These are phyloP conservation scores for Cynanchum wilfordii DNA, from an alignment of 257 asterid genomes.

Conservation along the genomic window DNA sequence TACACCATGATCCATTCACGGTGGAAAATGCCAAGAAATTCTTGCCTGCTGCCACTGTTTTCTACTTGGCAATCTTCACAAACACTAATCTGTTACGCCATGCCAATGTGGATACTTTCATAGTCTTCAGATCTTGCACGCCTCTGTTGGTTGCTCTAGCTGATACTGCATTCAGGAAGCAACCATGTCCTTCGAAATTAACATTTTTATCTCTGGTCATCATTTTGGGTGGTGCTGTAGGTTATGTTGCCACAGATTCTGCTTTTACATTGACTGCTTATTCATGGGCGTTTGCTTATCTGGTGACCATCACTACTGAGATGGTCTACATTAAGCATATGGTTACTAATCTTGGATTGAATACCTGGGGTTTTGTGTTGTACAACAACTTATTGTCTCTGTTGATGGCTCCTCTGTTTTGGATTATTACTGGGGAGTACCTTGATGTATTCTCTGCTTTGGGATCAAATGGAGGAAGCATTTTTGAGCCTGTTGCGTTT, in stretches of 20 bases:
- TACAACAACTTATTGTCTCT: constrained; percentile 81
- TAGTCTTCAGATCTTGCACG: constrained; percentile 78
- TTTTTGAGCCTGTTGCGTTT: constrained; percentile 56
- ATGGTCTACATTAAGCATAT: constrained; percentile 98
- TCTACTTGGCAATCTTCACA: constrained; percentile 82
- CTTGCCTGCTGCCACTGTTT: constrained; percentile 86
- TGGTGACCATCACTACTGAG: constrained; percentile 91
- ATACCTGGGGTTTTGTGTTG: constrained; percentile 91
- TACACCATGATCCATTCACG: constrained; percentile 76
- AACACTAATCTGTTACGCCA: constrained; percentile 90
- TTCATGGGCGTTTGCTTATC: constrained; percentile 90
- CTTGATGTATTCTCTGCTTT: constrained; percentile 56
- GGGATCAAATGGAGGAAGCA: constrained; percentile 39
- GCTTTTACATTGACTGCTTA: constrained; percentile 82
- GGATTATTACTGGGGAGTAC: constrained; percentile 88
- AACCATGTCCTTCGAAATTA: constrained; percentile 75
- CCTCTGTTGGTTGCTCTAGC: constrained; percentile 90
- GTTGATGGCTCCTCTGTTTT: constrained; percentile 93
- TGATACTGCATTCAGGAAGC: constrained; percentile 75
- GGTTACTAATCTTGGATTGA: constrained; percentile 92
- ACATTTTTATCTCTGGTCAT: constrained; percentile 62
- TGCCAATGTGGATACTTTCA: constrained; percentile 94
- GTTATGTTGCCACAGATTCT: constrained; percentile 87
- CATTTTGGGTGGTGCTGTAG: constrained; percentile 77
- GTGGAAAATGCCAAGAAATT: constrained; percentile 78